These are phyloP conservation scores for Trichothecium sympodiale DNA, from an alignment of 2,329 filamentous ascomycete genomes.

Conservation along the genomic window DNA sequence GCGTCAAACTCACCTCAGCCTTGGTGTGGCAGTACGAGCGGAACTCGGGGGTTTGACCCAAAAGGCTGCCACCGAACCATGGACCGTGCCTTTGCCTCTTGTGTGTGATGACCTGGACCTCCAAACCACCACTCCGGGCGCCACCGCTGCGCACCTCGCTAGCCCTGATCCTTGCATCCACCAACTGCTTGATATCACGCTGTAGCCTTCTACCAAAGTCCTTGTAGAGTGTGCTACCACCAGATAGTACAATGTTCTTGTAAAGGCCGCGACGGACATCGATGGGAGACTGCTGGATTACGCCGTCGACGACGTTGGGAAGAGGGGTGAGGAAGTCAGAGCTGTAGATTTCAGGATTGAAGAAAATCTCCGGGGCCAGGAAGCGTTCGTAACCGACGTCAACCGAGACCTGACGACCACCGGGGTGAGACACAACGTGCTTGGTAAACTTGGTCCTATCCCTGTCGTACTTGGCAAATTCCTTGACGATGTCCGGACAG, in stretches of 20 bases:
- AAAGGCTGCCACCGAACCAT: slow-evolving; percentile 94
- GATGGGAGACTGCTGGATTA: slow-evolving; percentile 96
- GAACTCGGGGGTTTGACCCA: slow-evolving; percentile 97
- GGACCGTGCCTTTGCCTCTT: slow-evolving; percentile 95
- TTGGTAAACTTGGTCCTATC: slow-evolving; percentile 86
- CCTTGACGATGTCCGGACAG: slow-evolving; percentile 96
- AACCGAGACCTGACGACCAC: slow-evolving; percentile 72
- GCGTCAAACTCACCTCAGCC: slow-evolving; percentile 44
- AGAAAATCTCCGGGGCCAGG: slow-evolving; percentile 97
- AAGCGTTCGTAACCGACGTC: slow-evolving; percentile 98
- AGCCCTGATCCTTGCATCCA: slow-evolving; percentile 83
- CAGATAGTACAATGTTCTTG: slow-evolving; percentile 98
- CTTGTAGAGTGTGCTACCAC: slow-evolving; percentile 95
- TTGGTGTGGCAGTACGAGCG: slow-evolving; percentile 97
- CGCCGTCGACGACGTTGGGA: slow-evolving; percentile 85
- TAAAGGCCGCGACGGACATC: slow-evolving; percentile 94
- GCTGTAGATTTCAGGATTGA: slow-evolving; percentile 99
- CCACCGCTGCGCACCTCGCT: slow-evolving; percentile 88
- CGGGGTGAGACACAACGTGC: slow-evolving; percentile 76
- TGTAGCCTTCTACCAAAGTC: slow-evolving; percentile 94
- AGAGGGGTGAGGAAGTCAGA: slow-evolving; percentile 96
- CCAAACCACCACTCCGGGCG: slow-evolving; percentile 84
- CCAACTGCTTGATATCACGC: slow-evolving; percentile 91
- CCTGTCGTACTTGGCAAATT: slow-evolving; percentile 87
- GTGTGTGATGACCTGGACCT: slow-evolving; percentile 95